phyloP scores from a whole-genome alignment of 1,139 yeast genomes.

The Petasospora fabianii region DNA sequence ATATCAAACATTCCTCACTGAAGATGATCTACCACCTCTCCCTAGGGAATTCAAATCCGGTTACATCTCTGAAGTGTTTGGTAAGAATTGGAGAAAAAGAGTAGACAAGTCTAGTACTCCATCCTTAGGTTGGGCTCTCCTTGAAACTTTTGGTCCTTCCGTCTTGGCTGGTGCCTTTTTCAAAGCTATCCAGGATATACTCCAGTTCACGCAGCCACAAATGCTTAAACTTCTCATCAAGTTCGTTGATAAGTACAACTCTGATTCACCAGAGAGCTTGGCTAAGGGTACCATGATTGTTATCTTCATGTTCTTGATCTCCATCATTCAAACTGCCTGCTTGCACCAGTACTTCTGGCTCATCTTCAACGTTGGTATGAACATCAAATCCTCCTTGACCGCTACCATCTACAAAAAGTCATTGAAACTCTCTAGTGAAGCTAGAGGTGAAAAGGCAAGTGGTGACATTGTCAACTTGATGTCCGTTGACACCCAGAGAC shows the following conservation, averaged over 20 bases:
- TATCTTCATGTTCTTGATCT: conserved; percentile 74
- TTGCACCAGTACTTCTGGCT: conserved; percentile 93
- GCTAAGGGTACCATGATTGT: conserved; percentile 84
- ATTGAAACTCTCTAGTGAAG: conserved; percentile 76
- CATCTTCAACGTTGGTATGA: conserved; percentile 87
- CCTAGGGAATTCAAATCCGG: conserved; percentile 63
- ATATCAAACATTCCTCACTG: conserved; percentile 65
- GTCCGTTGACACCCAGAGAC: conserved; percentile 95
- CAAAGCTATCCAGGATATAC: conserved; percentile 71
- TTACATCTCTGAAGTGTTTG: conserved; percentile 47
- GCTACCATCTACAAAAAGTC: conserved; percentile 80
- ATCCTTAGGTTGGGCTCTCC: conserved; percentile 61
- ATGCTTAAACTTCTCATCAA: conserved; percentile 68
- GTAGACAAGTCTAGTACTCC: conserved; percentile 44
- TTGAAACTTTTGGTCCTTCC: conserved; percentile 65
- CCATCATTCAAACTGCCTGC: conserved; percentile 77
- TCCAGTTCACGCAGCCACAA: conserved; percentile 90
- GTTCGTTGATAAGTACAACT: conserved; percentile 76
- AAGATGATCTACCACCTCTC: conserved; percentile 75
- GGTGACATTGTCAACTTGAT: conserved; percentile 96
- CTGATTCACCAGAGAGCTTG: conserved; percentile 47
- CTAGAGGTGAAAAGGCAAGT: conserved; percentile 75
- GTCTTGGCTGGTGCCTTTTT: conserved; percentile 73
- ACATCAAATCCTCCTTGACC: conserved; percentile 75
- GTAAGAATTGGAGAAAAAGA: conserved; percentile 57